Percentiles rank a stretch among this genome's conserved stretches.
Evolutionary conservation across 2,329 filamentous ascomycete species (phyloP).

Genomic region (Paracorniculantispora psalliotae): DNA sequence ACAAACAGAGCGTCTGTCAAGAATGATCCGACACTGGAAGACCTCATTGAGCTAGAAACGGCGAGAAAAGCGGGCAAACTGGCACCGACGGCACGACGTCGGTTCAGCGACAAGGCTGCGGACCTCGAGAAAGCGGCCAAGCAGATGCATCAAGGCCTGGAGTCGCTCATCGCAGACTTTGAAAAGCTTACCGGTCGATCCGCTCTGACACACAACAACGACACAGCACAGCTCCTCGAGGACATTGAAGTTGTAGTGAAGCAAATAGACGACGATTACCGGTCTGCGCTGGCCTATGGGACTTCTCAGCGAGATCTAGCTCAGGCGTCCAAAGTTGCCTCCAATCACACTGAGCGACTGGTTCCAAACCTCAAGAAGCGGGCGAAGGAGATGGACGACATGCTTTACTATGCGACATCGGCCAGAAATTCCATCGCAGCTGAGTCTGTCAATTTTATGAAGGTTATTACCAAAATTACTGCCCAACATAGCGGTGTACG

Average conservation of each 20-base stretch:
- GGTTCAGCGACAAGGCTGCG: constrained; percentile 55
- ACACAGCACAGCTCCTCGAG: constrained; percentile 64
- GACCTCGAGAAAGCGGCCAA: constrained; percentile 57
- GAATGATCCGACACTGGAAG: constrained; percentile 58
- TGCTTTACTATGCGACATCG: constrained; percentile 55
- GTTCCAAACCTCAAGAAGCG: constrained; percentile 54
- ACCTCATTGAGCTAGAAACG: constrained; percentile 70
- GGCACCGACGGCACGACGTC: constrained; percentile 52
- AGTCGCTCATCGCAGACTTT: constrained; percentile 58
- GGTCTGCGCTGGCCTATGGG: constrained; percentile 65
- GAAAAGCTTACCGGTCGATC: constrained; percentile 53
- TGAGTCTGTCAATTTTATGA: constrained; percentile 70
- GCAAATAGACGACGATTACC: constrained; percentile 83
- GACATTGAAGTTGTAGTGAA: constrained; percentile 83
- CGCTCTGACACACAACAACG: constrained; percentile 52
- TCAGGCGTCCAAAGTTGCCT: constrained; percentile 59
- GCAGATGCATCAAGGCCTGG: constrained; percentile 57
- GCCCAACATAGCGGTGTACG: constrained; percentile 68
- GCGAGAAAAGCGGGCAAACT: constrained; percentile 67
- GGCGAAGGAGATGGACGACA: constrained; percentile 55
- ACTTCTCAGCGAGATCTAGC: constrained; percentile 56
- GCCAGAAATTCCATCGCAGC: constrained; percentile 63
- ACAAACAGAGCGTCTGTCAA: constrained; percentile 42
- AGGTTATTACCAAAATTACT: constrained; percentile 74
- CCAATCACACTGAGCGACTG: constrained; percentile 57